Percentiles rank a stretch among this genome's conserved stretches.
Conservation (phyloP, 2,329 filamentous ascomycete species). For the Arthrobotrys pseudoclavata region DNA sequence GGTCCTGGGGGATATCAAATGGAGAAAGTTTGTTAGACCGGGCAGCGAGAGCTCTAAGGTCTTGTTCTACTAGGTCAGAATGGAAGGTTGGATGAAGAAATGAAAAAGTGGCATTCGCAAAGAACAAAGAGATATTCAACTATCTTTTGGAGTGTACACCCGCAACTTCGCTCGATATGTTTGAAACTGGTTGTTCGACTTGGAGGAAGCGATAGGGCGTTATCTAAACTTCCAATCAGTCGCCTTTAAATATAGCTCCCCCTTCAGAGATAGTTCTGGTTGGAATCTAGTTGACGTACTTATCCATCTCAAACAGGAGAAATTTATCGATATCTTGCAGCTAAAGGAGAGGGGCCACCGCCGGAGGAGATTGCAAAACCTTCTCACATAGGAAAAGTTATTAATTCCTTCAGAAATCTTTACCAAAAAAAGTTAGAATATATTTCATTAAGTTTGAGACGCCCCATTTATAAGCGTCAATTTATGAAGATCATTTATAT, state of each 20-base stretch:
- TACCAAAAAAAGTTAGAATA: conserved; percentile 1
- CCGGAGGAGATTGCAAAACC: conserved; percentile 2
- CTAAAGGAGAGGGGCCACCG: not conserved
- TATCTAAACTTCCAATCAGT: not conserved
- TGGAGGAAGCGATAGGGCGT: not conserved
- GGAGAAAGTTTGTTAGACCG: not conserved
- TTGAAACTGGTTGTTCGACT: not conserved
- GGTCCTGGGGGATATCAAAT: not conserved
- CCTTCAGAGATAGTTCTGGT: not conserved
- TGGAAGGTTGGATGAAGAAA: too few relatives aligned
- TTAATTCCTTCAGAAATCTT: not conserved
- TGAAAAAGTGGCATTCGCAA: too few relatives aligned
- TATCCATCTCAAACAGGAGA: not conserved
- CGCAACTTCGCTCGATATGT: not conserved
- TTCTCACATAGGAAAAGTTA: not conserved
- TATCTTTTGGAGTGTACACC: not conserved
- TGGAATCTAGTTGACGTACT: conserved; percentile 4
- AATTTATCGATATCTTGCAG: not conserved
- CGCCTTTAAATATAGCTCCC: not conserved
- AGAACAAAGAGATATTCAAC: not conserved
- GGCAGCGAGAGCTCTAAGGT: too few relatives aligned
- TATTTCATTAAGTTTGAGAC: not conserved
- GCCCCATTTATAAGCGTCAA: too few relatives aligned
- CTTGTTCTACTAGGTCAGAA: too few relatives aligned
- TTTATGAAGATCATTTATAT: too few relatives aligned